These are phyloP conservation scores for Aschersonia sp. DNA, from an alignment of 2,329 filamentous ascomycete species.

Conservation along the genomic window DNA sequence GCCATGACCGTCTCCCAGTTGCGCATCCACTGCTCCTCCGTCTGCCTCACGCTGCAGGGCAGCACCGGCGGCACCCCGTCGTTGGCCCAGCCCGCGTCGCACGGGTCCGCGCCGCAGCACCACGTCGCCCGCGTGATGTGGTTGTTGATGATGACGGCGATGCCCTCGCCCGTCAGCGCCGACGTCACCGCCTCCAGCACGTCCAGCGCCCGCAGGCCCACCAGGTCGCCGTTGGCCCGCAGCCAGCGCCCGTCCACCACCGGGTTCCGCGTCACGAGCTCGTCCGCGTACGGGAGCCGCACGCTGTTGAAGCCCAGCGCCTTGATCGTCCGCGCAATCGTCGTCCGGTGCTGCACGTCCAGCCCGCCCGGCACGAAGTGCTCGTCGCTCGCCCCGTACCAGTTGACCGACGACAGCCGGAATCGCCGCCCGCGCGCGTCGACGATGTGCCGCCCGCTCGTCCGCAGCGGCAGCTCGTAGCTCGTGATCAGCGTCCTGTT, in stretches of 20 bases:
- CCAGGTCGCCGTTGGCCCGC: slow-evolving; percentile 44
- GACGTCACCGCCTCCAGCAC: slow-evolving; percentile 43
- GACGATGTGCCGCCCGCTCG: slow-evolving; percentile 44
- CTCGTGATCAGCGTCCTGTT: slow-evolving; percentile 26
- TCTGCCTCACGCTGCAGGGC: slow-evolving; percentile 46
- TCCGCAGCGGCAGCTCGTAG: slow-evolving; percentile 43
- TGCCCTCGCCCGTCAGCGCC: slow-evolving; percentile 44
- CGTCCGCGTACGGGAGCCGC: slow-evolving; percentile 53
- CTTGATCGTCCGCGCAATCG: slow-evolving; percentile 45
- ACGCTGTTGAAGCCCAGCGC: slow-evolving; percentile 56
- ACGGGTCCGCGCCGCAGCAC: slow-evolving; percentile 56
- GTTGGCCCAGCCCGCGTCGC: slow-evolving; percentile 53
- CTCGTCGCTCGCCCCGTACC: slow-evolving; percentile 58
- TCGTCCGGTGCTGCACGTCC: slow-evolving; percentile 44
- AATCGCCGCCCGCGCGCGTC: slow-evolving; percentile 41
- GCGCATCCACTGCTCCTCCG: slow-evolving; percentile 49
- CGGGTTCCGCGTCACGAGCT: slow-evolving; percentile 49
- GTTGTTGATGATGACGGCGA: slow-evolving; percentile 55
- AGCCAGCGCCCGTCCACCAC: slow-evolving; percentile 32
- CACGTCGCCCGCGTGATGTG: slow-evolving; percentile 56
- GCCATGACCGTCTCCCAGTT: slow-evolving; percentile 53
- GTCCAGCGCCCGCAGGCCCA: slow-evolving; percentile 42
- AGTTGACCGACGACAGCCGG: slow-evolving; percentile 52
- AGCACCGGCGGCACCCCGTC: slow-evolving; percentile 45
- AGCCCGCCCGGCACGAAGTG: slow-evolving; percentile 49